These are phyloP conservation scores for Ophiostoma piceae DNA, from an alignment of 2,329 filamentous ascomycete species.

Conservation along the genomic window DNA sequence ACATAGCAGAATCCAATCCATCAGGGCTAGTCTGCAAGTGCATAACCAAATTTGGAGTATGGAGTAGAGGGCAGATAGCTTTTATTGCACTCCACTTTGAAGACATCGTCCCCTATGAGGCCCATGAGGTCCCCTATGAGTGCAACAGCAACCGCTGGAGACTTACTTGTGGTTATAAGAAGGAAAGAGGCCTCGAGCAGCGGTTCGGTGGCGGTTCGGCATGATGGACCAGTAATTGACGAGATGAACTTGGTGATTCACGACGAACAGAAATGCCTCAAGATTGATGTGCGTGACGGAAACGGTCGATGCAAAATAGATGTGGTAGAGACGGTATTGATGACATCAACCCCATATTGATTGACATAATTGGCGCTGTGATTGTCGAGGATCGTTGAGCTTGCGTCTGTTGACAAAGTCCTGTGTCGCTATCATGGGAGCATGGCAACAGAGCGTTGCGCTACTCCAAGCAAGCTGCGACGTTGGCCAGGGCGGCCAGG, in stretches of 20 bases:
- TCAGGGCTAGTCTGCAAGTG: neutral
- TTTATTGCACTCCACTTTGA: slow-evolving; percentile 2
- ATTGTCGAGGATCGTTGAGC: neutral
- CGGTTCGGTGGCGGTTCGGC: neutral
- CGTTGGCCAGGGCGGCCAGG: neutral
- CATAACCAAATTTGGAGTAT: neutral
- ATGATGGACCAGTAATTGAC: neutral
- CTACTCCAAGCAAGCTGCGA: neutral
- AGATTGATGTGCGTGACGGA: neutral
- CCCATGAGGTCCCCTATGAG: neutral
- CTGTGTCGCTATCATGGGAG: neutral
- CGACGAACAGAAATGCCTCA: neutral
- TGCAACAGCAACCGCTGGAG: slow-evolving; percentile 1
- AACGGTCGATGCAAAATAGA: neutral
- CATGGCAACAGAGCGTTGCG: neutral
- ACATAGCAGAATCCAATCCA: neutral
- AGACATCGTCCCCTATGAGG: neutral
- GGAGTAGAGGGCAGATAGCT: neutral
- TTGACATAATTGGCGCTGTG: neutral
- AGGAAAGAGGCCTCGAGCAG: neutral
- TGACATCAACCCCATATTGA: neutral
- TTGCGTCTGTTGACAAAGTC: neutral
- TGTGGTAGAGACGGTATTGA: neutral
- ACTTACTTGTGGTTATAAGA: neutral
- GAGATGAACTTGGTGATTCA: neutral